Percentiles rank a stretch among this genome's conserved stretches.
Evolutionary conservation across 345 rosid species (phyloP).

Genomic region (Aquilaria yunnanensis): DNA sequence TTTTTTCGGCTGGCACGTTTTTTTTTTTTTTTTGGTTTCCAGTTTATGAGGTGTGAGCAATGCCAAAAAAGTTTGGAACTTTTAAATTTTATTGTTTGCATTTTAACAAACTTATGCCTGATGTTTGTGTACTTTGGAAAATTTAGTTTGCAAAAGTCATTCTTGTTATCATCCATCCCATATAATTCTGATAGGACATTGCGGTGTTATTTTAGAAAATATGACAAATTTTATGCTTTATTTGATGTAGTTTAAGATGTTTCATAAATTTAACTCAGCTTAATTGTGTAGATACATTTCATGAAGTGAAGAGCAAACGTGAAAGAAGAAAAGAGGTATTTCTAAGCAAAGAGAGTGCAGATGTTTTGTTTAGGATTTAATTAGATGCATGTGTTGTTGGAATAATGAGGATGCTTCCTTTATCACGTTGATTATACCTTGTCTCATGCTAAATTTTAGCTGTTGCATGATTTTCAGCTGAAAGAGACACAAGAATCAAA

Average conservation of each 20-base stretch:
- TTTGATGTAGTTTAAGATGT: not conserved
- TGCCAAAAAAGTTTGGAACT: too few species aligned
- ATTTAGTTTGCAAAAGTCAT: too few species aligned
- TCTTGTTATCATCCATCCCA: too few species aligned
- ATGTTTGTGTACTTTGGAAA: too few species aligned
- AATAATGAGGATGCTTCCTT: not conserved
- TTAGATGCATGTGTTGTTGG: not conserved
- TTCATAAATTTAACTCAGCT: slow-evolving; percentile 5
- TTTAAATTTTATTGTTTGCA: too few species aligned
- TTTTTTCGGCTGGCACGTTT: too few species aligned
- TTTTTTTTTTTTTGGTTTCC: too few species aligned
- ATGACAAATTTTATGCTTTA: too few species aligned
- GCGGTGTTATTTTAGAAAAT: too few species aligned
- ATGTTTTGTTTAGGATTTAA: not conserved
- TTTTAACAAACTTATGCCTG: too few species aligned
- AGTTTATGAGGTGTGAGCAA: too few species aligned
- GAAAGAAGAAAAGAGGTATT: slow-evolving; percentile 56
- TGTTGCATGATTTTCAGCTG: slow-evolving; percentile 20
- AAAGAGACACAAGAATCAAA: slow-evolving; percentile 36
- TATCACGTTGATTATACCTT: not conserved
- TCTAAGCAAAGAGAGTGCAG: not conserved
- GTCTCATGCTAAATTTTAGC: not conserved
- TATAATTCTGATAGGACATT: too few species aligned
- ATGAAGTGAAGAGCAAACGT: slow-evolving; percentile 59
- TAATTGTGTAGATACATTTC: slow-evolving; percentile 44